Evolutionary conservation across 768 basidiomycete species (phyloP).

Genomic region (Trametes gibbosa): DNA sequence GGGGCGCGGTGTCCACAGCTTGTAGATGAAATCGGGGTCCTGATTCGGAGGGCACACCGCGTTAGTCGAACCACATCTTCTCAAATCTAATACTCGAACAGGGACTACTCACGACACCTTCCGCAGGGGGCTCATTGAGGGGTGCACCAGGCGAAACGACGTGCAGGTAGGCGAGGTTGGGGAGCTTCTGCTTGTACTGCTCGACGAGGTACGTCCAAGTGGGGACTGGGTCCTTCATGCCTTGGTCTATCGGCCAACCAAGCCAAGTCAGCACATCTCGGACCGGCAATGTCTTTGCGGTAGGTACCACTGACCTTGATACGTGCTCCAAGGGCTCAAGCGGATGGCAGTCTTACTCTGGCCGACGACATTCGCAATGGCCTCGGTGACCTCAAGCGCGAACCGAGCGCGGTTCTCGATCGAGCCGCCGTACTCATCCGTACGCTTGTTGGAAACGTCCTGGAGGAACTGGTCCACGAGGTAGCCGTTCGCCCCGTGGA

Average conservation of each 20-base stretch:
- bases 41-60: not conserved
- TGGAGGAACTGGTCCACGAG: not conserved
- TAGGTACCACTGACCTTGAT: not conserved
- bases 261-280: too few relatives aligned
- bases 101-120: conserved; percentile 3
- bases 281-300: too few relatives aligned
- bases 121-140: not conserved
- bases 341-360: not conserved
- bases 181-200: conserved; percentile 30
- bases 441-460: not conserved
- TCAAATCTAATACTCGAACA: too few relatives aligned
- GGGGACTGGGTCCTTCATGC: conserved; percentile 37
- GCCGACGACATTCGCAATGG: not conserved
- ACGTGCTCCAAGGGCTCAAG: not conserved
- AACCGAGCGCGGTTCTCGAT: not conserved
- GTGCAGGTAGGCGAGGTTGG: not conserved
- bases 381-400: not conserved
- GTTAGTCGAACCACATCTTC: too few relatives aligned
- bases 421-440: not conserved
- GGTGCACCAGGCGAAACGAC: conserved; percentile 22
- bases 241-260: not conserved
- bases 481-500: not conserved
- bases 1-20: conserved; percentile 25
- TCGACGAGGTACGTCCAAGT: conserved; percentile 49
- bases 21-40: conserved; percentile 21